Conservation (phyloP, 192 early-diverging fungal genomes). For the Spinellus fusiger region DNA sequence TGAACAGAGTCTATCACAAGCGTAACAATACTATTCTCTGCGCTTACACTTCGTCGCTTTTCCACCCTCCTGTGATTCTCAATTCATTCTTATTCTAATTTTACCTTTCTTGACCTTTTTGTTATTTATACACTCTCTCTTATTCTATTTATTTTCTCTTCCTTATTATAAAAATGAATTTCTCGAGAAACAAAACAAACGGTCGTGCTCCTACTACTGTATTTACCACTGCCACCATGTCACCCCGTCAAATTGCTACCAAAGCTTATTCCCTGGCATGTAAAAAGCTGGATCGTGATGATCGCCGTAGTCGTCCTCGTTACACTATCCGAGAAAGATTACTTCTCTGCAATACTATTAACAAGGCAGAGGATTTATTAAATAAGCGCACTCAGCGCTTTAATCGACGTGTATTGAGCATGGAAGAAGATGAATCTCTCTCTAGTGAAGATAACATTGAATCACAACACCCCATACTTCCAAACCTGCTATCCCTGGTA, state of each 20-base stretch:
- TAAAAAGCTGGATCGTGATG: conserved; percentile 29
- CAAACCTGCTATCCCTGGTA: no score
- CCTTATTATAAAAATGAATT: neutral
- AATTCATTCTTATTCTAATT: neutral
- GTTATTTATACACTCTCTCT: neutral
- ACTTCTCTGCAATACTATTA: conserved; percentile 26
- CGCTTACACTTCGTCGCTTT: neutral
- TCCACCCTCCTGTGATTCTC: neutral
- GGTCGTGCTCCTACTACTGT: conserved; percentile 7
- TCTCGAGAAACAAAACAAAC: conserved; percentile 1
- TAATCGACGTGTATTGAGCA: conserved; percentile 18
- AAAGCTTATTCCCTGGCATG: conserved; percentile 18
- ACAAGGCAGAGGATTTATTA: conserved; percentile 21
- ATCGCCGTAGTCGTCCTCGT: conserved; percentile 15
- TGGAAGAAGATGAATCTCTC: conserved; percentile 19
- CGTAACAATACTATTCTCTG: neutral
- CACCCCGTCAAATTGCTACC: conserved; percentile 28
- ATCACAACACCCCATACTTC: neutral
- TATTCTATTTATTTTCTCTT: neutral
- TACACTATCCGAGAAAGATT: conserved; percentile 27
- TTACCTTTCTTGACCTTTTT: neutral
- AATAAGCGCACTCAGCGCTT: conserved; percentile 17
- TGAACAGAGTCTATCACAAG: neutral
- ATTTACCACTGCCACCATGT: conserved; percentile 9
- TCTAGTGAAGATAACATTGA: neutral